Conservation (phyloP, 257 asterid species). For the Plantago ovata region DNA sequence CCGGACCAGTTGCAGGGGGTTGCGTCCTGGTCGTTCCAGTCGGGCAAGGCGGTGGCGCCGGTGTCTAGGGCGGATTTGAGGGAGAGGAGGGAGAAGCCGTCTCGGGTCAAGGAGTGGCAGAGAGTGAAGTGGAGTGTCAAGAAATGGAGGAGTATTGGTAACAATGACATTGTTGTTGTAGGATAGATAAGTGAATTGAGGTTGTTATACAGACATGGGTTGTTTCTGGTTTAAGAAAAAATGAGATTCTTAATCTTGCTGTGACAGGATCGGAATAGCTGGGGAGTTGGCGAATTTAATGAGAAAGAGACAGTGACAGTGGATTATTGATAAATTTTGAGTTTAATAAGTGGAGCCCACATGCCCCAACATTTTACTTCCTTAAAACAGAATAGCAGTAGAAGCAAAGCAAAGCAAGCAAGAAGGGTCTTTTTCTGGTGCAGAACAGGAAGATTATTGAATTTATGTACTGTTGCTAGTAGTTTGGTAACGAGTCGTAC, state of each 20-base stretch:
- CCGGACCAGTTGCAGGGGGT: slow-evolving; percentile 92
- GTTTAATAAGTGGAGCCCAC: slow-evolving; percentile 37
- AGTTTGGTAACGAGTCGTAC: too few relatives aligned
- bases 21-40: slow-evolving; percentile 74
- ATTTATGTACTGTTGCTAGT: too few relatives aligned
- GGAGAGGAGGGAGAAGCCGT: slow-evolving; percentile 76
- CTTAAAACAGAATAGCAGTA: too few relatives aligned
- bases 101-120: slow-evolving; percentile 42
- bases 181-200: too few relatives aligned
- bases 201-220: too few relatives aligned
- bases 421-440: too few relatives aligned
- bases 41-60: slow-evolving; percentile 42
- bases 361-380: slow-evolving; percentile 23
- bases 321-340: slow-evolving; percentile 25
- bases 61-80: slow-evolving; percentile 69
- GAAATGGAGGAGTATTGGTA: neutral
- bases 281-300: slow-evolving; percentile 47
- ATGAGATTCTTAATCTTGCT: neutral
- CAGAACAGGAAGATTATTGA: too few relatives aligned
- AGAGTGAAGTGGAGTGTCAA: neutral
- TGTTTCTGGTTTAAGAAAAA: too few relatives aligned
- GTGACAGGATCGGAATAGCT: neutral
- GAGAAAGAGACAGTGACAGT: slow-evolving; percentile 52
- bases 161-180: neutral
- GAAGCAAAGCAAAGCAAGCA: too few relatives aligned